Percentiles rank a stretch among this genome's conserved stretches.
Evolutionary conservation across 495 filamentous ascomycete genomes (phyloP).

Genomic region (Aspergillus saccharolyticus): DNA sequence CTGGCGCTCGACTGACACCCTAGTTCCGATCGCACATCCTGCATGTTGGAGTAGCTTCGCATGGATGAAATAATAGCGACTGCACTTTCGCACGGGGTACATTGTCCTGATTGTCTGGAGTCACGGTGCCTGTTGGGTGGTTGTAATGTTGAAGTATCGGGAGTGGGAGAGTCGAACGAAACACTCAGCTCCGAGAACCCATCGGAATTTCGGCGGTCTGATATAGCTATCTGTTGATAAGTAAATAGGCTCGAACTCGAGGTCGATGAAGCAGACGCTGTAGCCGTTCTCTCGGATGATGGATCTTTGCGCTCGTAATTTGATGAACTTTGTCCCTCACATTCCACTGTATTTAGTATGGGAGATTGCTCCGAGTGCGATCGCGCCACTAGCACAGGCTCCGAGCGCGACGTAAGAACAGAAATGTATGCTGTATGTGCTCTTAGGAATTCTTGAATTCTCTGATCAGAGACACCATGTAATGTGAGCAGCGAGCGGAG

Average conservation of each 20-base stretch:
- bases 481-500: neutral
- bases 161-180: slow-evolving; percentile 3
- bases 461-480: neutral
- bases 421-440: neutral
- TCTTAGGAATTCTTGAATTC: neutral
- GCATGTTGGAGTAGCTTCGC: neutral
- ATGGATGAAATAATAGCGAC: neutral
- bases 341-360: slow-evolving; percentile 19
- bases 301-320: slow-evolving; percentile 7
- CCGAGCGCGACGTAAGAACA: neutral
- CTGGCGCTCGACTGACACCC: slow-evolving; percentile 31
- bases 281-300: slow-evolving; percentile 4
- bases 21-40: slow-evolving; percentile 36
- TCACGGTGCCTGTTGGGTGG: slow-evolving; percentile 1
- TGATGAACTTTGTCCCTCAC: slow-evolving; percentile 6
- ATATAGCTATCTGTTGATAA: slow-evolving; percentile 13
- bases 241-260: neutral
- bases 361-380: neutral
- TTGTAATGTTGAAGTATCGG: neutral
- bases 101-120: slow-evolving; percentile 10
- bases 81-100: slow-evolving; percentile 25
- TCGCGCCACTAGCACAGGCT: neutral
- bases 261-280: slow-evolving; percentile 1
- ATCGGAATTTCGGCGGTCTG: slow-evolving; percentile 11
- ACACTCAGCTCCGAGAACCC: slow-evolving; percentile 3